Base-by-base conservation (phyloP, 257 asterid genomes). In the Marsdenia floribunda region DNA sequence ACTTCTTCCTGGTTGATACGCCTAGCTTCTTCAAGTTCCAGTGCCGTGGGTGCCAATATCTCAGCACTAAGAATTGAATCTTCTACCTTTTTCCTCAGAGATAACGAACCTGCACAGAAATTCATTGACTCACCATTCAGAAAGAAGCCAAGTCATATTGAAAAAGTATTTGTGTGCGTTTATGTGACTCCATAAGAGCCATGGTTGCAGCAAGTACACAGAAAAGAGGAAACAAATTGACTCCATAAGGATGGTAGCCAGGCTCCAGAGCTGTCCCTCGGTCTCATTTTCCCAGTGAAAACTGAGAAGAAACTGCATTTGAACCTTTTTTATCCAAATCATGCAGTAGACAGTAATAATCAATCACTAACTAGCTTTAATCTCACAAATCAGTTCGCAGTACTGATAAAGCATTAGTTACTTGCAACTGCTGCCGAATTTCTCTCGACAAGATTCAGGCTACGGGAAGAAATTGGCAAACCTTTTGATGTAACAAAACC, bases 51-150 rank as follows among this genome's bases (percentile, higher is more conserved):
- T 42, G 87, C 87, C 73, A 85, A 52, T 86, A 86, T 88, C 86
- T 92, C 93, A 6, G 96, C 96, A 52, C 90, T 91, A 42, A 88
- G 90, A 78, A 92, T 80, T 12, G 95, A 92, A 73, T 90, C 96
- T 77, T 90, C 96, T 57, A 90, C 87, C 80, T 90, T 87, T 82
- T 87, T 92, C 81, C 88, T 86, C 83, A 89, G 75, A 52, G 97
- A 86, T 80, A 88, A 85, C 88, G 86, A 82, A 26, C 96, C 96
- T 92, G 73, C 15, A 69, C 18, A 13, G 54, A 16, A 55, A 16
- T 19, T 13, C 60, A 42, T 18, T n/a, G 77, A 57, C 49, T 71
- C 75, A 57, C 44, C 33, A 16, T 42, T 61, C 67, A 46, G 29
- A 24, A 4, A 68, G 16, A 8, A 19, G 44, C 29, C 4, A 60